Conservation (phyloP, 176 grass and related monocot genomes). For the Phoenix dactylifera region DNA sequence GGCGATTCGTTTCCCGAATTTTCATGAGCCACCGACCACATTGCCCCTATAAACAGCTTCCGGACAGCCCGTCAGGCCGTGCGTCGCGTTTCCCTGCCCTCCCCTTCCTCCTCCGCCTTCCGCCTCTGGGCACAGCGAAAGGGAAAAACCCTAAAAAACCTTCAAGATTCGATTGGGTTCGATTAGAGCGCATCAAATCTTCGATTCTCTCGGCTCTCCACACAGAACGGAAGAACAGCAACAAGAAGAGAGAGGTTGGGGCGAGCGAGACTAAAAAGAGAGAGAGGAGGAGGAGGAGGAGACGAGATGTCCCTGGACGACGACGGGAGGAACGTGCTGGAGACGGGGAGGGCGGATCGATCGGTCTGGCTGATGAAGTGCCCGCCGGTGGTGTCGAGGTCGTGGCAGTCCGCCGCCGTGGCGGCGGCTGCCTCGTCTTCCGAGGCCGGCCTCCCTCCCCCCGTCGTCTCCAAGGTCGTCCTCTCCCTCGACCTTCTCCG, state of each 20-base stretch:
- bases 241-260: background rate
- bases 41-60: no score
- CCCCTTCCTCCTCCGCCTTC: no score
- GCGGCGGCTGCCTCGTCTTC: conserved; percentile 25
- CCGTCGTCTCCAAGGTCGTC: conserved; percentile 77
- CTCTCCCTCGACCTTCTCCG: conserved; percentile 71
- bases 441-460: conserved; percentile 26
- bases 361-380: conserved; percentile 97
- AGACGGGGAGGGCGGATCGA: conserved; percentile 57
- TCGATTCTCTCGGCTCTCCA: no score
- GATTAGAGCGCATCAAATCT: no score
- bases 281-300: background rate
- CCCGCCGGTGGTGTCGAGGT: conserved; percentile 57
- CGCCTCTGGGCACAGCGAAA: no score
- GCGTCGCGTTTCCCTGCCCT: no score
- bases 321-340: conserved; percentile 51
- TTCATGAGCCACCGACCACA: no score
- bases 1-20: no score
- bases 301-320: conserved; percentile 30
- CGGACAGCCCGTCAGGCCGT: no score
- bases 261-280: no score
- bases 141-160: no score
- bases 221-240: background rate
- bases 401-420: conserved; percentile 37
- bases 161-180: no score